Conservation (phyloP, 345 rosid genomes). For the Lenwebbia sp. region DNA sequence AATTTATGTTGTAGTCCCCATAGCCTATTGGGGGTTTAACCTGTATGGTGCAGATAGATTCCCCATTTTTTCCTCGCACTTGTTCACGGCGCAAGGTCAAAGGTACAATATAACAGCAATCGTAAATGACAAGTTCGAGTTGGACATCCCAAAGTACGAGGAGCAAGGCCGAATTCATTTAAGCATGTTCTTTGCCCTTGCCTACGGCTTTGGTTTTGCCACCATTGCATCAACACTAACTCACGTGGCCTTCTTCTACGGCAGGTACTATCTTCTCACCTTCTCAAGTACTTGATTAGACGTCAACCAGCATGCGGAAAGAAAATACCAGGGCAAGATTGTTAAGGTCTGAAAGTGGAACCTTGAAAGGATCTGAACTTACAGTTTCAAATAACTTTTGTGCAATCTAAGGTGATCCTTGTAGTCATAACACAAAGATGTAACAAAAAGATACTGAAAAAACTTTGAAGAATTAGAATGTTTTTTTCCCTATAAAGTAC, state of each 20-base stretch:
- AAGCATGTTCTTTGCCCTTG: conserved; percentile 75
- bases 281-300: background rate
- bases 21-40: conserved; percentile 67
- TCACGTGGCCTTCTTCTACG: conserved; percentile 81
- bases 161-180: conserved; percentile 73
- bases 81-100: conserved; percentile 60
- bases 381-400: background rate
- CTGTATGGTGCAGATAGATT: conserved; percentile 45
- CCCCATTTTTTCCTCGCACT: conserved; percentile 75
- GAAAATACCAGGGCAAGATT: background rate
- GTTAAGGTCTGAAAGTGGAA: background rate
- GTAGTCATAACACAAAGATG: background rate
- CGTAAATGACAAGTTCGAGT: conserved; percentile 65
- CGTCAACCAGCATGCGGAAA: background rate
- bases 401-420: background rate
- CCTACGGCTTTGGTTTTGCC: conserved; percentile 84
- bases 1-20: conserved; percentile 50
- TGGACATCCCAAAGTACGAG: conserved; percentile 43
- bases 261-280: conserved; percentile 44
- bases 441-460: background rate
- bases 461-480: background rate
- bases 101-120: conserved; percentile 50
- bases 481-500: background rate
- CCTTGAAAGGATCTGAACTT: background rate
- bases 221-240: conserved; percentile 78